Evolutionary conservation across 2,329 filamentous ascomycete species (phyloP).

Genomic region (Beauveria varroae): DNA sequence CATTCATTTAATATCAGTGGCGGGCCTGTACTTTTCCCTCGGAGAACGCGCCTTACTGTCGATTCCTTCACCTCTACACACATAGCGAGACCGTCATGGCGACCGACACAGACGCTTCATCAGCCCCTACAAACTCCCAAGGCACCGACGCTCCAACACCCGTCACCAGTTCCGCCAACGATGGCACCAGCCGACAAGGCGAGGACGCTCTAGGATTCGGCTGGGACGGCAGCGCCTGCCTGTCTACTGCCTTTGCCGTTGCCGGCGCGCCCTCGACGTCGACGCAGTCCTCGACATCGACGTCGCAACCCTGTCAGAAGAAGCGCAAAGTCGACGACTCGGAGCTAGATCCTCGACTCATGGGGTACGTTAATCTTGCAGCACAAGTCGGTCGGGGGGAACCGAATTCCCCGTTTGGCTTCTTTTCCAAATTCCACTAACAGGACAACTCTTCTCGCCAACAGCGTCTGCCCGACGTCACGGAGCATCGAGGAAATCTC

Average conservation of each 20-base stretch:
- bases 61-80: background rate
- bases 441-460: background rate
- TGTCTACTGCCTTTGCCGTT: background rate
- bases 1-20: background rate
- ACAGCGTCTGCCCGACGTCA: constrained; percentile 13
- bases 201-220: constrained; percentile 6
- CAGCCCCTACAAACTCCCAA: constrained; percentile 8
- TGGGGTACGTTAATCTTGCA: background rate
- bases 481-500: constrained; percentile 30
- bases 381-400: background rate
- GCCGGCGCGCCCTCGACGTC: background rate
- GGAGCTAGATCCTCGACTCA: constrained; percentile 1
- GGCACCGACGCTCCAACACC: constrained; percentile 10
- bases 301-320: constrained; percentile 1
- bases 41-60: background rate
- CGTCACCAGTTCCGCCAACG: constrained; percentile 8
- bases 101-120: constrained; percentile 11
- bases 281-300: background rate
- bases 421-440: background rate
- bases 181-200: constrained; percentile 9
- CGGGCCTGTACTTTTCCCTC: background rate
- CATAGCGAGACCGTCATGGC: background rate
- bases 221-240: constrained; percentile 9
- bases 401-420: background rate
- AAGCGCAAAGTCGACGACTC: constrained; percentile 9